Evolutionary conservation across 139 green algal species (phyloP), one percentile per base, ranked within the genome.

Genomic region (Pycnococcus provasolii): DNA sequence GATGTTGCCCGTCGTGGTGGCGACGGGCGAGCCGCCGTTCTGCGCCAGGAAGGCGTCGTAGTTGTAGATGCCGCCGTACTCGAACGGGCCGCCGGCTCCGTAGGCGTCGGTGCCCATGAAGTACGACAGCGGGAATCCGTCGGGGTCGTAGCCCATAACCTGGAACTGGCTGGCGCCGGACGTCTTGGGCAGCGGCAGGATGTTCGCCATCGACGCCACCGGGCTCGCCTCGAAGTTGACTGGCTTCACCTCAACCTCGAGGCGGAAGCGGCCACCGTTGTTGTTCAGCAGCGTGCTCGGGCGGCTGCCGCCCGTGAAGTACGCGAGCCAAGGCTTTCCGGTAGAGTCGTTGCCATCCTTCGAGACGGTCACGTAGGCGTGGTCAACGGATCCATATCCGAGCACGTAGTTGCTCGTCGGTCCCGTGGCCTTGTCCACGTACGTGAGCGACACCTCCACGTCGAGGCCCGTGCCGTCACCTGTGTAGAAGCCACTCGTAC

Each of bases 301-400:
- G n/a, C 71, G 67, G 71, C 67, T 68, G 53, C 71, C 71, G 43
- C 71, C 71, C 2, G 71, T 77, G 71, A 77, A 77, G 64, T 59
- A 77, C 13, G 71, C 71, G 13, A 67, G 45, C 7, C 59, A 77
- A 42, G 71, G 71, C 9, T 26, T 26, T 26, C 26, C 26, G 26
- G 26, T 26, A 26, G 26, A 26, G 26, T 26, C 26, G 26, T 26
- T 26, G 26, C 26, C 26, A 26, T 26, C 26, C 26, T 26, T 26
- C 26, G 26, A 26, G 26, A 26, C 26, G 26, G 26, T 26, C 26
- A 26, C 26, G 26, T 26, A 26, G 26, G 26, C 26, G 26, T 26
- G 26, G 26, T 26, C 26, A 26, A 26, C 26, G 26, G 26, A 26
- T 26, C 26, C 26, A 26, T 26, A 26, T 26, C 26, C 26, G 26